Base-by-base conservation (phyloP, 108 stramenopile species). In the Cyclotella cryptica region DNA sequence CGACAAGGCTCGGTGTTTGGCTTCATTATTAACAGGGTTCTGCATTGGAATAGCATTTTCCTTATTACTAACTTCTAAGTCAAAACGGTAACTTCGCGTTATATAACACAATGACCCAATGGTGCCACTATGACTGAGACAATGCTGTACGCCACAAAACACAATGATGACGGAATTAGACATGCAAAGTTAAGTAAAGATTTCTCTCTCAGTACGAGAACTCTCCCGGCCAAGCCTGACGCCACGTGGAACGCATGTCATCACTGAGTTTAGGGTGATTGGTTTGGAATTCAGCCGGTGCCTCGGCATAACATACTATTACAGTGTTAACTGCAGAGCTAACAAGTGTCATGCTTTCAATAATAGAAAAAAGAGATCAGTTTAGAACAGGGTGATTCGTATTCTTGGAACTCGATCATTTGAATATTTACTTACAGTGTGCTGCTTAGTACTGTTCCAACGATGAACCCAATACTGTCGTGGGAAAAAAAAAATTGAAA, bases 261-360 rank as follows among this genome's bases (percentile, higher is more conserved):
- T 78, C 68, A 51, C 72, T 85, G 30, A 88, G 60, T 52, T 89
- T 75, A 15, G 93, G 92, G 51, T 93, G 86, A 81, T 86, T 89
- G 18, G 24, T 55, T 65, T 72, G 74, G 12, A 96, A 84, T 35
- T 89, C 88, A 40, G 49, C 70, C 0, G 94, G 91, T 17, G 87
- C 84, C 63, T 97, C 94, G 10, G 95, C 93, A 75, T 89, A 96
- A 71, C 92, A 93, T 5, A 97, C 96, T 55, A 94, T 87, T 6
- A 92, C 88, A 24, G 94, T 96, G 54, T 92, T 85, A 2, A 89
- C 87, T 8, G 93, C 92, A 39, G 87, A 82, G 29, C 85, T 80
- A 13, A 97, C 79, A 3, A 93, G 72, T 15, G 79, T 73, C 41
- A 93, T 53, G 26, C 47, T 49, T 17, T n/a, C 2, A n/a, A 9